These are phyloP conservation scores for Aspergillus wentii DNA, from an alignment of 495 filamentous ascomycete species.

Conservation along the genomic window DNA sequence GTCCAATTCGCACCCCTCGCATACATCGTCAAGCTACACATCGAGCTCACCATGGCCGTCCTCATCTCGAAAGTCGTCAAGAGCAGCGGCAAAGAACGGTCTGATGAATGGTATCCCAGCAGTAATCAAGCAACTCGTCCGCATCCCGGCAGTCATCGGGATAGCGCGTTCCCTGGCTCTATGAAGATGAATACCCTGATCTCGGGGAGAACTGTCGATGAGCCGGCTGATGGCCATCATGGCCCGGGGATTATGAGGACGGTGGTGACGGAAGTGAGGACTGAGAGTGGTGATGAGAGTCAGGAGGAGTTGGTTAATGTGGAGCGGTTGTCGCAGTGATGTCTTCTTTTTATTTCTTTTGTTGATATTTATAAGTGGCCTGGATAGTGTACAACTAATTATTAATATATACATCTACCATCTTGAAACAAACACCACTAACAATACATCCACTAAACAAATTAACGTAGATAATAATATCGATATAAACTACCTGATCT, in stretches of 20 bases:
- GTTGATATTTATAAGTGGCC: no score
- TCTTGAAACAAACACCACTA: no score
- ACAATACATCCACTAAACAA: no score
- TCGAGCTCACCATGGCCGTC: constrained; percentile 49
- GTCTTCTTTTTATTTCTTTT: no score
- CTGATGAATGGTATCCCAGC: constrained; percentile 3
- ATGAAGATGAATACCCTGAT: constrained; percentile 4
- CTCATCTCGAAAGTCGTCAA: constrained; percentile 31
- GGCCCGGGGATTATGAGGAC: constrained; percentile 3
- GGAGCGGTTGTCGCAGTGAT: no score
- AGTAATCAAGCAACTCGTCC: constrained; percentile 2
- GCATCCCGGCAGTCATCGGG: no score
- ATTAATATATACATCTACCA: no score
- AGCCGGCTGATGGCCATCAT: neutral
- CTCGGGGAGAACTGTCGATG: neutral
- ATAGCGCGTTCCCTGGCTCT: neutral
- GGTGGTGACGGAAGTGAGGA: constrained; percentile 2
- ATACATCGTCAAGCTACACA: constrained; percentile 50
- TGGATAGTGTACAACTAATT: no score
- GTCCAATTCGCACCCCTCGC: constrained; percentile 49
- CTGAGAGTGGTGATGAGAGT: neutral
- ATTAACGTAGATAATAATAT: no score
- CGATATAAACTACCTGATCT: no score
- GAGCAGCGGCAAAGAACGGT: constrained; percentile 6
- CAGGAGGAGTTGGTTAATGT: no score